Base-by-base conservation (phyloP, 495 filamentous ascomycete genomes). In the Hyaloscypha bicolor region DNA sequence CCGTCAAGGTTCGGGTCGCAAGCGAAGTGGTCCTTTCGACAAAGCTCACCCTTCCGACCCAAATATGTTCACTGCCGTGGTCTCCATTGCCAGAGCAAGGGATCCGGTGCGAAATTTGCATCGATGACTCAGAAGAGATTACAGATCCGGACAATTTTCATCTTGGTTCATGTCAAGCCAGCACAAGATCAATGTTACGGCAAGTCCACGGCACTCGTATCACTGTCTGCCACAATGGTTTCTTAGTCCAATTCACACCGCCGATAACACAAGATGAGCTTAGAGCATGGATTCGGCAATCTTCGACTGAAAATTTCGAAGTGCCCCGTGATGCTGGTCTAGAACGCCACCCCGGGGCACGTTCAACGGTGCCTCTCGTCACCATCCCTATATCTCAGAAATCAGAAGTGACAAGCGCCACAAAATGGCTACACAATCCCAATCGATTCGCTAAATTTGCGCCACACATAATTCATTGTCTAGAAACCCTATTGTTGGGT, bases 381-480 rank as follows among this genome's bases (percentile, higher is more conserved):
- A 1, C 62, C 4, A 37, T 21, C 62, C 22, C 52, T 25, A 31
- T 55, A 35, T 35, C n/a, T 56, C 30, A 25, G 57, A 30, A 6
- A 64, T 6, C 4, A 51, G 55, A 39, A 64, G 1, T 5, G 2
- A 22, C 14, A 51, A 64, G 55, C 55, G 35, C 42, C 55, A 56
- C 35, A 65, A 22, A 21, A 55, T 65, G 25, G n/a, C 58, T 58
- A 32, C 63, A 32, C 63, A 11, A 37, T 65, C 63, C 9, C 6
- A 25, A 51, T 3, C 79, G 87, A 21, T 85, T 95, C 66, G 89
- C 87, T 2, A 79, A 88, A 29, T 82, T 95, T 45, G 81, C 95
- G 31, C 92, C 94, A 0, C 87, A 88, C 0, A 87, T 97, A 19
- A 76, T 91, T 5, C 83, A 90, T 63, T 83, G 84, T 33, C 70